Conservation (phyloP, 768 basidiomycete species). For the Ephemerocybe angulata region DNA sequence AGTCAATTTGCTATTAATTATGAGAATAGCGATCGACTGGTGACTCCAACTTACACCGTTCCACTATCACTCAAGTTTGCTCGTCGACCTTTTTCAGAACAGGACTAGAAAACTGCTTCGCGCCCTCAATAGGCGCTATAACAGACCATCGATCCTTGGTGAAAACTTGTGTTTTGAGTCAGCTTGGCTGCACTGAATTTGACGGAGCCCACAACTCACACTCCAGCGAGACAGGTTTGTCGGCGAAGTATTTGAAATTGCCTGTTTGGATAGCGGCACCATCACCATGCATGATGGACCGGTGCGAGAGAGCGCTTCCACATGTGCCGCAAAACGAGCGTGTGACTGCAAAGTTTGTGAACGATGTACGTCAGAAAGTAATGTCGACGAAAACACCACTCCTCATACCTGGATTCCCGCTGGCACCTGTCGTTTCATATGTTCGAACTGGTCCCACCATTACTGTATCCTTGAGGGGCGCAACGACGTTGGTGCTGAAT, state of each 20-base stretch:
- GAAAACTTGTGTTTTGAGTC: constrained; percentile 20
- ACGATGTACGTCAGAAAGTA: too few relatives aligned
- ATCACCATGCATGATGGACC: constrained; percentile 31
- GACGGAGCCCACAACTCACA: constrained; percentile 21
- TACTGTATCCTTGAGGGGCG: constrained; percentile 27
- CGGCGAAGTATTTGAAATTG: constrained; percentile 29
- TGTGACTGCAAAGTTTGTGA: constrained; percentile 30
- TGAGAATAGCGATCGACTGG: too few relatives aligned
- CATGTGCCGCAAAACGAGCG: constrained; percentile 38
- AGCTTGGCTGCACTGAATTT: too few relatives aligned
- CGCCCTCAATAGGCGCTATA: constrained; percentile 19
- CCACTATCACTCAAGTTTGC: too few relatives aligned
- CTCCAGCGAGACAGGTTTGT: constrained; percentile 28
- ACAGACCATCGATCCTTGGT: constrained; percentile 33
- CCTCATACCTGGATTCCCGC: constrained; percentile 31
- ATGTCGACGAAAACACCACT: too few relatives aligned
- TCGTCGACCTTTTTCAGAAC: too few relatives aligned
- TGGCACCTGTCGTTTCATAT: constrained; percentile 26
- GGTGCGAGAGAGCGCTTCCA: constrained; percentile 35
- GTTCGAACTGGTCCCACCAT: constrained; percentile 31
- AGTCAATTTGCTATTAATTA: too few relatives aligned
- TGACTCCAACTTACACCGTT: too few relatives aligned
- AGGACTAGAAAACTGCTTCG: constrained; percentile 29
- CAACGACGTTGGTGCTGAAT: constrained; percentile 37
- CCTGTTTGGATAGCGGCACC: constrained; percentile 36